These are phyloP conservation scores for Salix udensis DNA, from an alignment of 345 rosid genomes.

Conservation along the genomic window DNA sequence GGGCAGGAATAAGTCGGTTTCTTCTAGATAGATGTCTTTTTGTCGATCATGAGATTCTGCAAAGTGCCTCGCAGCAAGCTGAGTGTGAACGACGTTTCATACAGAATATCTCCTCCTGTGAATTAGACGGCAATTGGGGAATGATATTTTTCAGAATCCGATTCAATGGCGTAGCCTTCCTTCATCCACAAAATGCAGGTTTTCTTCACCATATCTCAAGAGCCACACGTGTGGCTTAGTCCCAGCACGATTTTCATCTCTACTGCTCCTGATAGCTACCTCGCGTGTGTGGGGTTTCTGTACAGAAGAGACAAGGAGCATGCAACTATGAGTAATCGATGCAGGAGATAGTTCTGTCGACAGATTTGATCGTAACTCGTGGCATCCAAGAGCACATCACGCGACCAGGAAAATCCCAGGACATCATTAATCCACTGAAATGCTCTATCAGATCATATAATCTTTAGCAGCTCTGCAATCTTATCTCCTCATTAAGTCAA, in stretches of 20 bases:
- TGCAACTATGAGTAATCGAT: not conserved
- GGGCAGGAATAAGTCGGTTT: not conserved
- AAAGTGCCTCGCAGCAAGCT: not conserved
- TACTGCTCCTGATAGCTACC: not conserved
- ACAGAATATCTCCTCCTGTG: not conserved
- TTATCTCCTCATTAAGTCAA: not conserved
- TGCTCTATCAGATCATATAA: not conserved
- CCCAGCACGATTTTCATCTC: not conserved
- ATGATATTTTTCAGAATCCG: slow-evolving; percentile 21
- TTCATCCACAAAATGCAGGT: not conserved
- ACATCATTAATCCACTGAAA: slow-evolving; percentile 3
- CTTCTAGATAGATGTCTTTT: too few relatives aligned
- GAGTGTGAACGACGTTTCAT: not conserved
- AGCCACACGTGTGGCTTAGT: not conserved
- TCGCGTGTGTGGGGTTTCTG: not conserved
- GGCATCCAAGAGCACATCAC: not conserved
- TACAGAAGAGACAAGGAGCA: not conserved
- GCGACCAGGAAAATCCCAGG: not conserved
- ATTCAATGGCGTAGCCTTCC: slow-evolving; percentile 28
- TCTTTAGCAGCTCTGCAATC: not conserved
- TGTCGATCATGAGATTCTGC: not conserved
- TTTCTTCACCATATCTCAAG: not conserved
- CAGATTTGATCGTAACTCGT: not conserved
- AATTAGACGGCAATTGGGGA: not conserved
- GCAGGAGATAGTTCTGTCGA: not conserved